phyloP scores from a whole-genome alignment of 1,284 basidiomycete species.

The Cutaneotrichosporon dermatis region DNA sequence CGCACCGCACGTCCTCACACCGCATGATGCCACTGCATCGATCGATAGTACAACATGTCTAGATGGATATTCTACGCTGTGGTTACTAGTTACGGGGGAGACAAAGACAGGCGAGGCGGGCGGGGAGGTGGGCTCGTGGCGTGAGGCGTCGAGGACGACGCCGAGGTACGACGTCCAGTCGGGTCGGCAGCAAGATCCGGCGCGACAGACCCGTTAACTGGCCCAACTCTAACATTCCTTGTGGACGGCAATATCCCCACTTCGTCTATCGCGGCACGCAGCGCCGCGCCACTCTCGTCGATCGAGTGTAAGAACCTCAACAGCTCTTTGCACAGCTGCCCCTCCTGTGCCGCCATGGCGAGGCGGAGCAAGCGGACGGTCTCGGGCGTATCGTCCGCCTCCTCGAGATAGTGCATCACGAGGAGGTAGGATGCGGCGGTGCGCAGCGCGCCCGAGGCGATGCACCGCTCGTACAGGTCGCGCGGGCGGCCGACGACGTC shows the following conservation, averaged over 20 bases:
- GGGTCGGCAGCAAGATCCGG: neutral
- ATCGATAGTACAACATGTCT: slow-evolving; percentile 3
- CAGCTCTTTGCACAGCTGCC: slow-evolving; percentile 63
- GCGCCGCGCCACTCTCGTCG: slow-evolving; percentile 72
- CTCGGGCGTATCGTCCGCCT: slow-evolving; percentile 75
- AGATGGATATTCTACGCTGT: neutral
- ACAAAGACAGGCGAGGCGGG: neutral
- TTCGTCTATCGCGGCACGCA: slow-evolving; percentile 51
- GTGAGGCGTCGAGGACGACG: neutral
- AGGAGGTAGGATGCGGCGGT: slow-evolving; percentile 91
- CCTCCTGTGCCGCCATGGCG: slow-evolving; percentile 64
- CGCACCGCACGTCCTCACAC: neutral
- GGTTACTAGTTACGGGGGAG: neutral
- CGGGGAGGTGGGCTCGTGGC: neutral
- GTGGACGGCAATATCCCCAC: slow-evolving; percentile 27
- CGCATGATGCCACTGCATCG: slow-evolving; percentile 1
- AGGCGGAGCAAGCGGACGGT: slow-evolving; percentile 69
- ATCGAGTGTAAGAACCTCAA: slow-evolving; percentile 87
- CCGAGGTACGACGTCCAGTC: no score
- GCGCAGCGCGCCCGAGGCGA: slow-evolving; percentile 68
- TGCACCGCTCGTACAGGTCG: slow-evolving; percentile 85
- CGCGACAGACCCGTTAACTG: neutral
- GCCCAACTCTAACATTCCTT: neutral
- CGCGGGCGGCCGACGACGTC: slow-evolving; percentile 84
- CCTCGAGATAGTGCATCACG: slow-evolving; percentile 88